Base-by-base conservation (phyloP, 129 eudicot genomes). In the Arctium lappa region DNA sequence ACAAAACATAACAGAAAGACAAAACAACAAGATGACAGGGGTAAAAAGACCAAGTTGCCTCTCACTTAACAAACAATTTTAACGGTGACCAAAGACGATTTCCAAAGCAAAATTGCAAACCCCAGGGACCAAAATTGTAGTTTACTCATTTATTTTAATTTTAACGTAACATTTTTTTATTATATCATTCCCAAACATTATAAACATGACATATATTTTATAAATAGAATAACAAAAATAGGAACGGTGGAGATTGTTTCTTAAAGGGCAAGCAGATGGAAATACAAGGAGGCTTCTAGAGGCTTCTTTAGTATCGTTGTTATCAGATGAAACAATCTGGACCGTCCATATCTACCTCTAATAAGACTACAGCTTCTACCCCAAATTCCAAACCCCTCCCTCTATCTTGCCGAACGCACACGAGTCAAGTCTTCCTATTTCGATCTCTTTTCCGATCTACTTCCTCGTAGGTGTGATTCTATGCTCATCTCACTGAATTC, bases 381-480 rank as follows among this genome's bases (percentile, higher is more conserved):
- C 83, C 70, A 71, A 42, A 72, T 33, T 71, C 37, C 79, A 60
- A 81, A 15, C 73, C 79, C 79, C 70, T 70, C 46, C 74, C 70
- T 70, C 46, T 48, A n/a, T 48, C 77, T 70, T 50, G 83, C 78
- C 84, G 84, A 73, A 81, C 84, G 8, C 84, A 33, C 71, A 44
- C 72, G 22, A 18, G 5, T 73, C 73, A 73, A 29, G 66, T 81
- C 79, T 81, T 81, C 85, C 76, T 4, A 8, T 38, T 72, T 72
- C 53, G 76, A 72, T 72, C 76, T 37, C 74, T 73, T 39, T 73
- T 31, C 73, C 79, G 84, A 81, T 81, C 84, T 81, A 42, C 84
- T 73, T 73, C 74, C 32, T 81, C 74, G 63, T 73, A 73, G 85
- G 85, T 81, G n/a, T 4, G 44, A 10, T 13, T 72, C 77, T 81